Base-by-base conservation (phyloP, 495 filamentous ascomycete species). In the Aspergillus funiculosus region DNA sequence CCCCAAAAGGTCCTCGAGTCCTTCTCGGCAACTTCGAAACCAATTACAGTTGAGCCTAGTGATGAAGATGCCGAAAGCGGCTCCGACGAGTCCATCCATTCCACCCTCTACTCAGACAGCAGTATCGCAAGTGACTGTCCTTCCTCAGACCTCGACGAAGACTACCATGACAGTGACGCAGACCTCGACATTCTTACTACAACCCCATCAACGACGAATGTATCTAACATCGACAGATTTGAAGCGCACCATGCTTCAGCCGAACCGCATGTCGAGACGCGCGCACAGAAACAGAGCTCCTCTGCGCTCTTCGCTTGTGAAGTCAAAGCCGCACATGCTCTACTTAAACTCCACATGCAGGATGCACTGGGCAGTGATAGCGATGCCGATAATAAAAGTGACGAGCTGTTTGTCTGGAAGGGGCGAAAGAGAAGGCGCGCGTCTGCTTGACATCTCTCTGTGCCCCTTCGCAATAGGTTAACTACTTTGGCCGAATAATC, bases 271-370 rank as follows among this genome's bases (percentile, higher is more conserved):
- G 20, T 20, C 3, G 26, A 29, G 8, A 43, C 17, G 13, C n/a
- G 19, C n/a, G 2, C 17, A 26, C 44, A 17, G 3, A 44, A 37
- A 14, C 28, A 6, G 2, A 28, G 14, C 18, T 34, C 40, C 14
- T 31, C 40, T 13, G 27, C 28, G 28, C 48, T 51, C 2, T 57
- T 62, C 22, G 39, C 43, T 1, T 40, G 50, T 15, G 76, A 79
- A 50, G 72, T 78, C 51, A 76, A 73, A 39, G 79, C 79, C 4
- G 79, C 79, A 14, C 66, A 77, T 58, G 63, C 77, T 34, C 58
- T 82, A 46, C 61, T 82, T 53, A 73, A 71, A 51, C 58, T 82
- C 35, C 71, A 75, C 37, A 72, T 72, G 52, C 66, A 71, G 50
- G 68, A 76, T 57, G 55, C 55, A 6, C 46, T 37, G 2, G 39